Evolutionary conservation across 352 stramenopile species (phyloP).

Genomic region (Phytophthora rubi): DNA sequence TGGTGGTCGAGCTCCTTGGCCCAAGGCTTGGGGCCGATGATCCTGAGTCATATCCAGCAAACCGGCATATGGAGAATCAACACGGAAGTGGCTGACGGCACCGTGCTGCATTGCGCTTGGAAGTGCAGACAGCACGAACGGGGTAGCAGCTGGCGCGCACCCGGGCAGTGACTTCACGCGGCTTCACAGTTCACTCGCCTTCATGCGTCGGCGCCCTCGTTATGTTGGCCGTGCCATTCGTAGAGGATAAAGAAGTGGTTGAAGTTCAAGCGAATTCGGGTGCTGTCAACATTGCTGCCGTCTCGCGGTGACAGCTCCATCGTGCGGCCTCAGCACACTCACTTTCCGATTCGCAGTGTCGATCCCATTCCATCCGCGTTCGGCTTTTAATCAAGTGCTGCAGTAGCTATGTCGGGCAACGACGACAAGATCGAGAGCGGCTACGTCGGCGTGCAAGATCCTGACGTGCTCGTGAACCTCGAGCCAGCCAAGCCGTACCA

Average conservation of each 20-base stretch:
- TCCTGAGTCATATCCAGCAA: constrained; percentile 11
- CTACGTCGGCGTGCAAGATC: constrained; percentile 42
- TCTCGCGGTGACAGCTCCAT: constrained; percentile 18
- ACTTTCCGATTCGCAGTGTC: constrained; percentile 37
- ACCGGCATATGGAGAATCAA: constrained; percentile 15
- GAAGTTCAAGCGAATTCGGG: constrained; percentile 34
- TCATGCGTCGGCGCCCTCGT: constrained; percentile 13
- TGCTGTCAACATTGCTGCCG: constrained; percentile 30
- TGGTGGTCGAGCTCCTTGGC: background rate
- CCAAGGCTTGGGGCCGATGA: background rate
- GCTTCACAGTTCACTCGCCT: constrained; percentile 11
- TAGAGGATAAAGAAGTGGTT: constrained; percentile 34
- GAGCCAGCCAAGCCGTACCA: constrained; percentile 42
- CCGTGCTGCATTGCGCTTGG: constrained; percentile 15
- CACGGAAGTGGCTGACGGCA: background rate
- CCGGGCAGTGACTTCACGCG: background rate
- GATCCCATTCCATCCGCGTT: background rate
- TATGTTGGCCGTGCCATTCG: constrained; percentile 38
- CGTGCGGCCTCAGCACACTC: constrained; percentile 4
- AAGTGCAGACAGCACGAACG: constrained; percentile 20
- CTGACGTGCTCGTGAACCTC: constrained; percentile 28
- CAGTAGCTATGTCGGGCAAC: constrained; percentile 27
- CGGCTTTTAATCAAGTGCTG: constrained; percentile 1
- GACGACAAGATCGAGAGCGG: constrained; percentile 45
- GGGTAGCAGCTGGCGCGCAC: constrained; percentile 15